Evolutionary conservation across 2,329 filamentous ascomycete genomes (phyloP).

Genomic region (Monilinia fructicola): DNA sequence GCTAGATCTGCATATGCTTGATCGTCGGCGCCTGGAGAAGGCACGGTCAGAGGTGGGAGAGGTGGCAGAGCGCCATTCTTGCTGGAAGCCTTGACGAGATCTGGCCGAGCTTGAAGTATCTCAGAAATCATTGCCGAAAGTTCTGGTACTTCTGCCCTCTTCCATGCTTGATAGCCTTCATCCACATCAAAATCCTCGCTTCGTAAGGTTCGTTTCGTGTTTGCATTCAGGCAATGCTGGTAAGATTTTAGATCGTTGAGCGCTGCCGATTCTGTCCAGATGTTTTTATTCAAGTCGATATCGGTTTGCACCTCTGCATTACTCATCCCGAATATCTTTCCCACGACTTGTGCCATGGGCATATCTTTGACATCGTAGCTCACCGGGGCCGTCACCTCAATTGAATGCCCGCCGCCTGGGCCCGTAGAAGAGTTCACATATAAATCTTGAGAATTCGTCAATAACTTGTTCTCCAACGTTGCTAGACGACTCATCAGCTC

Average conservation of each 20-base stretch:
- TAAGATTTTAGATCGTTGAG: conserved; percentile 91
- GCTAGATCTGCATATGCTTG: conserved; percentile 54
- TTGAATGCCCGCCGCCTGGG: conserved; percentile 57
- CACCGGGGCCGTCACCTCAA: conserved; percentile 80
- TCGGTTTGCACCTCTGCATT: conserved; percentile 81
- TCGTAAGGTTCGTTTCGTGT: conserved; percentile 71
- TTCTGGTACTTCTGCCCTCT: conserved; percentile 81
- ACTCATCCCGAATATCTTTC: conserved; percentile 78
- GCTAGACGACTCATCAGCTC: conserved; percentile 78
- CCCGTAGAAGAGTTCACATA: conserved; percentile 60
- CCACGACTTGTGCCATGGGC: conserved; percentile 85
- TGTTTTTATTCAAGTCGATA: conserved; percentile 74
- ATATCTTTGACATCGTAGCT: conserved; percentile 96
- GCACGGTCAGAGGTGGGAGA: conserved; percentile 45
- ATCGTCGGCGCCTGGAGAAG: conserved; percentile 31
- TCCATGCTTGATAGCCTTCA: conserved; percentile 87
- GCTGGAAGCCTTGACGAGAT: conserved; percentile 64
- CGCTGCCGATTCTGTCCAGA: conserved; percentile 91
- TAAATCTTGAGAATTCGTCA: conserved; percentile 91
- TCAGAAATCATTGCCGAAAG: conserved; percentile 92
- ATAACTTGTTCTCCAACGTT: conserved; percentile 86
- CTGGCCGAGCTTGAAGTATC: conserved; percentile 81
- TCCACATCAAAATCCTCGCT: conserved; percentile 87
- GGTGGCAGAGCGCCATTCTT: conserved; percentile 60
- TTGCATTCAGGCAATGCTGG: conserved; percentile 81